A percentile compares a stretch with the other conserved stretches of the same genome.
Conservation (phyloP, 441 rosid genomes). For the Breynia disticha region DNA sequence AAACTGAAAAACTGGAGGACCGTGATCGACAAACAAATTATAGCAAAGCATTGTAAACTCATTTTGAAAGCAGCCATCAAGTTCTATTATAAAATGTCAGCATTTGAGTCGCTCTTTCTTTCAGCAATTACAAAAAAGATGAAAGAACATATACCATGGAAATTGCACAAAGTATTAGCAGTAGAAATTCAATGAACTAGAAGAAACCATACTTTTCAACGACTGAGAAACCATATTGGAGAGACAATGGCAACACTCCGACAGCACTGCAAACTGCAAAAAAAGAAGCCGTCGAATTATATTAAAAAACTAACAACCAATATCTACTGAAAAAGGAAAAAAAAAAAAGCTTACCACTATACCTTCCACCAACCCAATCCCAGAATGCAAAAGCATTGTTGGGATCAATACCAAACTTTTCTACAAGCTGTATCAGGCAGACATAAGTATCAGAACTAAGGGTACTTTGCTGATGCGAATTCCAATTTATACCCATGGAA, state of each 20-base stretch:
- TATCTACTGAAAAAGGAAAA: conserved; percentile 13
- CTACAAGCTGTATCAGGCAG: conserved; percentile 62
- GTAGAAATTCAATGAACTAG: conserved; percentile 4
- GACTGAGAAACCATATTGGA: conserved; percentile 80
- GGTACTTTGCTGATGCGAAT: neutral
- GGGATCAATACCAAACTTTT: conserved; percentile 94
- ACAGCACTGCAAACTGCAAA: conserved; percentile 97
- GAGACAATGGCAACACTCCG: conserved; percentile 84
- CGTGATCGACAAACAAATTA: neutral
- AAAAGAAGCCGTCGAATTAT: conserved; percentile 13
- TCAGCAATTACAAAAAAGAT: neutral
- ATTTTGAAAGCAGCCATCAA: no score
- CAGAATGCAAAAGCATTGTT: conserved; percentile 94
- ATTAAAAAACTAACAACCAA: conserved; percentile 10
- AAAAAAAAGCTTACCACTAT: conserved; percentile 60
- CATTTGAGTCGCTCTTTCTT: no score
- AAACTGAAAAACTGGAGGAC: neutral
- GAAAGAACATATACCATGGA: neutral
- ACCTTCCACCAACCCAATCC: conserved; percentile 99
- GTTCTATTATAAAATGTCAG: no score
- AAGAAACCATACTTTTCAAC: conserved; percentile 77
- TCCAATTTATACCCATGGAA: neutral
- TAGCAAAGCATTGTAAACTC: neutral
- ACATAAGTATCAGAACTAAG: conserved; percentile 3
- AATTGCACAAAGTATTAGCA: conserved; percentile 1